These are phyloP conservation scores for Sungouiella thailandica DNA, from an alignment of 805 yeast species.

Conservation along the genomic window DNA sequence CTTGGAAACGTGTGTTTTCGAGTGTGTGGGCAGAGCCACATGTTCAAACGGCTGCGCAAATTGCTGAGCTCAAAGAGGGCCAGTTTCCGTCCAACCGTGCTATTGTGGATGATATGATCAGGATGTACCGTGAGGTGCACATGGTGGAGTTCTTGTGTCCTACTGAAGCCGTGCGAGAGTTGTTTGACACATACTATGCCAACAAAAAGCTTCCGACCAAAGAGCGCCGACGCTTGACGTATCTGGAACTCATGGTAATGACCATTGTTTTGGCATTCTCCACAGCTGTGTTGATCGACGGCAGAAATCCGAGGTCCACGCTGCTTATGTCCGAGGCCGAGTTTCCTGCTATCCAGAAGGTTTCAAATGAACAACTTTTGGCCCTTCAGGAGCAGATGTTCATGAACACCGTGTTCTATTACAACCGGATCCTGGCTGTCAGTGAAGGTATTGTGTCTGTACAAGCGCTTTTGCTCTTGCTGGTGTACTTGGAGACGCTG, in stretches of 20 bases:
- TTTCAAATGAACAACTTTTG: constrained; percentile 6
- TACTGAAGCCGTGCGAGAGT: constrained; percentile 9
- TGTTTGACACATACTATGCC: constrained; percentile 24
- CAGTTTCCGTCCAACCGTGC: constrained; percentile 17
- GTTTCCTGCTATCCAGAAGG: constrained; percentile 1
- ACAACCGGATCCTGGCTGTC: constrained; percentile 43
- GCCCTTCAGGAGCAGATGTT: constrained; percentile 11
- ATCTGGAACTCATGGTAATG: constrained; percentile 33
- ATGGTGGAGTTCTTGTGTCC: constrained; percentile 20
- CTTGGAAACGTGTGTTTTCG: constrained; percentile 9
- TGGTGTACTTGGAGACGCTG: constrained; percentile 25
- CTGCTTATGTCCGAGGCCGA: not conserved
- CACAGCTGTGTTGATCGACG: constrained; percentile 19
- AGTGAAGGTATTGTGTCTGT: constrained; percentile 50
- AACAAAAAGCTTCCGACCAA: constrained; percentile 6
- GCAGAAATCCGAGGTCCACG: not conserved
- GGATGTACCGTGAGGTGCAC: constrained; percentile 11
- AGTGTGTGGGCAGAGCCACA: constrained; percentile 11
- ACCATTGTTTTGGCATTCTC: constrained; percentile 23
- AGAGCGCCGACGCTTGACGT: constrained; percentile 16
- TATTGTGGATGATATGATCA: constrained; percentile 24
- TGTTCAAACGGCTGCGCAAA: constrained; percentile 5
- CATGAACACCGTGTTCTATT: constrained; percentile 31
- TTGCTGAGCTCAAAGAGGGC: constrained; percentile 7
- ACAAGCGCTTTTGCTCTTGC: constrained; percentile 47